A percentile compares a stretch with the other conserved stretches of the same genome.
Evolutionary conservation across 345 rosid species (phyloP).

Genomic region (Durio zibethinus): DNA sequence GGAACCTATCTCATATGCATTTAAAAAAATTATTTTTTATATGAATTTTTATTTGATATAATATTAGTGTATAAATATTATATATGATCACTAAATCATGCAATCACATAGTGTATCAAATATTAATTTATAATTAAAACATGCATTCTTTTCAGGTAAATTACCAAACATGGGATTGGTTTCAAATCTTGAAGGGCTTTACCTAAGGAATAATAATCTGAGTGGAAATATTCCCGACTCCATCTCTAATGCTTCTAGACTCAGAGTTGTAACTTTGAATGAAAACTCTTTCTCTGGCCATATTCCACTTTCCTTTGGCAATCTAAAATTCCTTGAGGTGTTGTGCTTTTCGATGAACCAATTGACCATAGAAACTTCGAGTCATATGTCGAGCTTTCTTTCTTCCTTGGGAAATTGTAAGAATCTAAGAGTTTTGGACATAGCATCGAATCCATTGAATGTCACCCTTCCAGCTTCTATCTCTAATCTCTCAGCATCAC

Average conservation of each 20-base stretch:
- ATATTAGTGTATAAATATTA: too few relatives aligned
- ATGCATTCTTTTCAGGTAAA: neutral
- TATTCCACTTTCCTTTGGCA: slow-evolving; percentile 8
- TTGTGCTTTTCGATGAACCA: neutral
- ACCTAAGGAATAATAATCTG: neutral
- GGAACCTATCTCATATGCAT: too few relatives aligned
- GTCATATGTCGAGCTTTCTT: neutral
- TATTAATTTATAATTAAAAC: too few relatives aligned
- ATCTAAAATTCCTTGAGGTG: neutral
- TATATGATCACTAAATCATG: too few relatives aligned
- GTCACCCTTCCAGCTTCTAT: slow-evolving; percentile 7
- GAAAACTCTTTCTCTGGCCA: neutral
- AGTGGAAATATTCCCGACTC: neutral
- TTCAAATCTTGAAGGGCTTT: neutral
- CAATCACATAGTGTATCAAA: too few relatives aligned
- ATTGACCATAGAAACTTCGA: neutral
- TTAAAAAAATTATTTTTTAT: too few relatives aligned
- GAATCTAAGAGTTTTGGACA: neutral
- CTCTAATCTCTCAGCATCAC: neutral
- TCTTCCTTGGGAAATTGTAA: slow-evolving; percentile 19
- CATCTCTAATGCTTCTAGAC: neutral
- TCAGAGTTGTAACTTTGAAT: neutral
- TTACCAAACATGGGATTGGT: neutral
- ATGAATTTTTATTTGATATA: too few relatives aligned
- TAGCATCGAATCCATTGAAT: neutral